Conservation (phyloP, 352 stramenopile species). For the Pythium insidiosum region DNA sequence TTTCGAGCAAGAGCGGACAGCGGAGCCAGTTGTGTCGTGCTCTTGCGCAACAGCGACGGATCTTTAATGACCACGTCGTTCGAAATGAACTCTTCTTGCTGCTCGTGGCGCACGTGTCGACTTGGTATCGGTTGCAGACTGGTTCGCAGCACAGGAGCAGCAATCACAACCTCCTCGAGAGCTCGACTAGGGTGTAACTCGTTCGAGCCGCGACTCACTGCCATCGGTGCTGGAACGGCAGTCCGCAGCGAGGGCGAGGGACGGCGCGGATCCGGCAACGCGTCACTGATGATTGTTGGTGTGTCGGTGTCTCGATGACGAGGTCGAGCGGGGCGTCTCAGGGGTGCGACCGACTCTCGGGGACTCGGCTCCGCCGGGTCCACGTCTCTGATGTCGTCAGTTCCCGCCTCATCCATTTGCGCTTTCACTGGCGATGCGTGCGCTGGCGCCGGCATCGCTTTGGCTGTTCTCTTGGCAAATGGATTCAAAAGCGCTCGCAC, state of each 20-base stretch:
- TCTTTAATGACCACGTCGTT: no score
- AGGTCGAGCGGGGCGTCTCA: background rate
- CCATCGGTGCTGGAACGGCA: background rate
- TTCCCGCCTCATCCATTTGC: background rate
- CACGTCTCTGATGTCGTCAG: background rate
- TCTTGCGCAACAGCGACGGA: no score
- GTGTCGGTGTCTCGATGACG: background rate
- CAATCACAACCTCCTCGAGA: no score
- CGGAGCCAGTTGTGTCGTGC: no score
- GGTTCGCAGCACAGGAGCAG: no score
- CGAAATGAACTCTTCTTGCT: no score
- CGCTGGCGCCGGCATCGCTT: background rate
- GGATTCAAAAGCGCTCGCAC: constrained; percentile 56
- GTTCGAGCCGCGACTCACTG: background rate
- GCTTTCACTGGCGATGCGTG: background rate
- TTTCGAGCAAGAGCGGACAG: background rate
- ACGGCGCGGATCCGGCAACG: background rate
- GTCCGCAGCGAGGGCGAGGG: background rate
- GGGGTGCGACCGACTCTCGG: background rate
- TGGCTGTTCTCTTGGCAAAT: constrained; percentile 43
- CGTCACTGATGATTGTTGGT: background rate
- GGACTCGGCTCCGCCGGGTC: constrained; percentile 8
- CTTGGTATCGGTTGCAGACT: no score
- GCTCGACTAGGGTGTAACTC: no score
- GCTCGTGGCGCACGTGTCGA: no score